Evolutionary conservation across 2,329 filamentous ascomycete genomes (phyloP).

Genomic region (Dendrostoma leiphaemia): DNA sequence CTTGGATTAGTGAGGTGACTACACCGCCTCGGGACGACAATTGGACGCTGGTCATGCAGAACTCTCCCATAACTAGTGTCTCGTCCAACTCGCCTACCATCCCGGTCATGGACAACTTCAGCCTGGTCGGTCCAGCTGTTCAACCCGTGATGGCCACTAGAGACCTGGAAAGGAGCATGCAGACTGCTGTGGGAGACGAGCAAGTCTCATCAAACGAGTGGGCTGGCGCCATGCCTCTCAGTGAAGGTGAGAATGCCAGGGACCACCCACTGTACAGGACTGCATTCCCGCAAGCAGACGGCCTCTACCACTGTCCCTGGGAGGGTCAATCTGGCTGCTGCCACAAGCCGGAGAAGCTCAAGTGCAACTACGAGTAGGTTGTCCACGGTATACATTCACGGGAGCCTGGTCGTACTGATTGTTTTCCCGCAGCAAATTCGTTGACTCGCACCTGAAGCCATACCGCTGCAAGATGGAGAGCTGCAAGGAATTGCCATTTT

Average conservation of each 20-base stretch:
- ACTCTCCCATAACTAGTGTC: slow-evolving; percentile 40
- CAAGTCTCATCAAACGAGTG: slow-evolving; percentile 40
- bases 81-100: slow-evolving; percentile 16
- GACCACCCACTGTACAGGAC: slow-evolving; percentile 72
- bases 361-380: slow-evolving; percentile 97
- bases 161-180: slow-evolving; percentile 34
- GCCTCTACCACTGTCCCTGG: slow-evolving; percentile 92
- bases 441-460: slow-evolving; percentile 94
- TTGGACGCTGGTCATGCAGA: slow-evolving; percentile 40
- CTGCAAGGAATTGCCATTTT: slow-evolving; percentile 86
- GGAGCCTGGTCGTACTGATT: slow-evolving; percentile 17
- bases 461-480: slow-evolving; percentile 87
- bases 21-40: slow-evolving; percentile 52
- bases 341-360: slow-evolving; percentile 92
- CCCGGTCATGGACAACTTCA: slow-evolving; percentile 15
- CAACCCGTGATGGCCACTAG: slow-evolving; percentile 37
- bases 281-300: slow-evolving; percentile 63
- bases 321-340: slow-evolving; percentile 70
- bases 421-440: slow-evolving; percentile 71
- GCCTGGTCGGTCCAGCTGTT: slow-evolving; percentile 16
- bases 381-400: background rate
- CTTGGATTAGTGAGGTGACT: slow-evolving; percentile 53
- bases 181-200: slow-evolving; percentile 33
- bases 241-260: slow-evolving; percentile 56
- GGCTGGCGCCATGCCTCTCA: slow-evolving; percentile 44